phyloP scores from a whole-genome alignment of 1,284 basidiomycete genomes.

The Sparassis latifolia region DNA sequence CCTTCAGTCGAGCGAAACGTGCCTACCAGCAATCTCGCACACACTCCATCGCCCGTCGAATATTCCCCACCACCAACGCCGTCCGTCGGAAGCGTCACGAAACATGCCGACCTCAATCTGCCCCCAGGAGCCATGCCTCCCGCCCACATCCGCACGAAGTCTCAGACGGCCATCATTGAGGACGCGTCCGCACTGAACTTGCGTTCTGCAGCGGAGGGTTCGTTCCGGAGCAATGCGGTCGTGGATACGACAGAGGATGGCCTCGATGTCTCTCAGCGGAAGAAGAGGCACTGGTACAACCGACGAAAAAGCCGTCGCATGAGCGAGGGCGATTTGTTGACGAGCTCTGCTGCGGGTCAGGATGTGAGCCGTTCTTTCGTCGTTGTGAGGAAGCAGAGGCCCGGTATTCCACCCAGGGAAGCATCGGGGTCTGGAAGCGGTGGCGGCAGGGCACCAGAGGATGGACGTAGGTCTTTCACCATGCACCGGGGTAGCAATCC shows the following conservation, averaged over 20 bases:
- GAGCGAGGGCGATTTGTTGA: constrained; percentile 41
- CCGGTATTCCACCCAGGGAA: constrained; percentile 11
- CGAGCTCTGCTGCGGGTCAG: constrained; percentile 24
- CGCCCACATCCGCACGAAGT: constrained; percentile 69
- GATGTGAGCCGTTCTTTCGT: constrained; percentile 56
- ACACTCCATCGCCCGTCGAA: constrained; percentile 24
- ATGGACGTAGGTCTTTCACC: constrained; percentile 27
- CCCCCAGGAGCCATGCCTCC: constrained; percentile 62
- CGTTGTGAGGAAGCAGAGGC: constrained; percentile 53
- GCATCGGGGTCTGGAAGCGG: constrained; percentile 5
- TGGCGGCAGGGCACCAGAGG: constrained; percentile 9
- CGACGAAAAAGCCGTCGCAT: constrained; percentile 52
- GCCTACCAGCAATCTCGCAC: constrained; percentile 17
- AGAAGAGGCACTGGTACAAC: constrained; percentile 64
- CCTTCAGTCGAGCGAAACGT: constrained; percentile 50
- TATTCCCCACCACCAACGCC: constrained; percentile 49
- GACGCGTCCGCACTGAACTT: constrained; percentile 29
- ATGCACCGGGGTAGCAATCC: constrained; percentile 27
- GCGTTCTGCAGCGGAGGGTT: constrained; percentile 2
- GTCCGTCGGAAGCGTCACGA: constrained; percentile 35
- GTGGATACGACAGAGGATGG: constrained; percentile 3
- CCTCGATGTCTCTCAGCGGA: constrained; percentile 18
- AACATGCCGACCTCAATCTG: constrained; percentile 29
- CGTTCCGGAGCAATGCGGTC: neutral
- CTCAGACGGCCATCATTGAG: constrained; percentile 75